Evolutionary conservation across 306 rosid species (phyloP), one percentile per base, ranked within the genome.

Genomic region (Astragalus membranaceus): DNA sequence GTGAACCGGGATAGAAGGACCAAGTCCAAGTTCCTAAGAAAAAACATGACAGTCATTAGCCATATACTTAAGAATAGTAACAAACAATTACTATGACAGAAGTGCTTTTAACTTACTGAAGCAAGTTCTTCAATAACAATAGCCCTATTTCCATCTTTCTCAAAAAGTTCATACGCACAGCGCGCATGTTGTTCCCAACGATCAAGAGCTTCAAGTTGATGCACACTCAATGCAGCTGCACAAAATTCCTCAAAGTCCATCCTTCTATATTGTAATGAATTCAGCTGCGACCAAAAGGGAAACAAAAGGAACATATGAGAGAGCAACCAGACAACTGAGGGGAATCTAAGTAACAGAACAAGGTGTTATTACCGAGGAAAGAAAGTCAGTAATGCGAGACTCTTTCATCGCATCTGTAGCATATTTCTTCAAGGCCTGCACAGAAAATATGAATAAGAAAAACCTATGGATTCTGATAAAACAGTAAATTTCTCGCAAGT

Each of bases 191-290:
- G 96, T 59, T 95, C 99, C 99, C 99, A 95, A 1, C 88, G 91
- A 69, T 87, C 95, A 16, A 95, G 97, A 57, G 97, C 99, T 85
- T 91, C 99, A 8, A 95, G 92, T 87, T 95, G 99, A 82, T 95
- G 95, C 33, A 95, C 96, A 57, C 97, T 89, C 62, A 86, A 73
- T 16, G 97, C 85, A 84, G 99, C 91, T 0, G 99, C 96, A 74
- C 96, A 91, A 75, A 95, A 95, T 82, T 95, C 99, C 74, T 91
- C 97, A 81, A 89, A 95, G 73, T 95, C 97, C 99, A 95, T 91
- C 79, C 99, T 88, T 87, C 97, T 87, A 77, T 89, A 95, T 76
- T 95, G 99, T 51, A 95, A 89, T 69, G 95, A 67, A 83, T 83
- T 89, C 63, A 95, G 82, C 99, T 95, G 95, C 52, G 82, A 80